Evolutionary conservation across 164 flowering plant species (phyloP).

Genomic region (Vitis rotundifolia): DNA sequence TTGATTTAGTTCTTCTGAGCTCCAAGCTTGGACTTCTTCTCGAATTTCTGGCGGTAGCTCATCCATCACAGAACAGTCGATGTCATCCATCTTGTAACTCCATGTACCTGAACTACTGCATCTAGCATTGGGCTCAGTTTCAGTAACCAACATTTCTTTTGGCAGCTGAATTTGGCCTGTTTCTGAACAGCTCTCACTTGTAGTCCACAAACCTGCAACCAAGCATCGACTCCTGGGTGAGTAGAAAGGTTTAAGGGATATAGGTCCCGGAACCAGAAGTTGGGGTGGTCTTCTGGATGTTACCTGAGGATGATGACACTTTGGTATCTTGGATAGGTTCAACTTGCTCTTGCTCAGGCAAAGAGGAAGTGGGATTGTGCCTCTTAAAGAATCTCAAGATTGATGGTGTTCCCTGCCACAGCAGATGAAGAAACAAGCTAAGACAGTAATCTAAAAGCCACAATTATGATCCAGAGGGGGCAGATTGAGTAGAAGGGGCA

Average conservation of each 20-base stretch:
- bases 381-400: constrained; percentile 46
- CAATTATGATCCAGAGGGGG: background rate
- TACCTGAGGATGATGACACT: constrained; percentile 24
- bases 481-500: too few relatives aligned
- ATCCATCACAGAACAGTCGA: constrained; percentile 68
- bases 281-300: background rate
- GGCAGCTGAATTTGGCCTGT: constrained; percentile 18
- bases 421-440: background rate
- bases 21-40: constrained; percentile 58
- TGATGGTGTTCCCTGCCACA: constrained; percentile 45
- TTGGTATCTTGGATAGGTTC: constrained; percentile 10
- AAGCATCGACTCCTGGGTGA: background rate
- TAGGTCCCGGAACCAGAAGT: too few relatives aligned
- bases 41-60: constrained; percentile 84
- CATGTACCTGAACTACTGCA: constrained; percentile 27
- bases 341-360: constrained; percentile 14
- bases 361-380: constrained; percentile 8
- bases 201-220: constrained; percentile 2
- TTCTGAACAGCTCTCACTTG: constrained; percentile 3
- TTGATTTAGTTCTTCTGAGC: constrained; percentile 15
- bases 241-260: background rate
- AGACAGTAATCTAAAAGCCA: background rate
- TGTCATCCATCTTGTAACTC: constrained; percentile 64
- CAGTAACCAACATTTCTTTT: constrained; percentile 7
- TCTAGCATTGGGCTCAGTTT: constrained; percentile 3